Base-by-base conservation (phyloP, 2,329 filamentous ascomycete genomes). In the Capronia americana region DNA sequence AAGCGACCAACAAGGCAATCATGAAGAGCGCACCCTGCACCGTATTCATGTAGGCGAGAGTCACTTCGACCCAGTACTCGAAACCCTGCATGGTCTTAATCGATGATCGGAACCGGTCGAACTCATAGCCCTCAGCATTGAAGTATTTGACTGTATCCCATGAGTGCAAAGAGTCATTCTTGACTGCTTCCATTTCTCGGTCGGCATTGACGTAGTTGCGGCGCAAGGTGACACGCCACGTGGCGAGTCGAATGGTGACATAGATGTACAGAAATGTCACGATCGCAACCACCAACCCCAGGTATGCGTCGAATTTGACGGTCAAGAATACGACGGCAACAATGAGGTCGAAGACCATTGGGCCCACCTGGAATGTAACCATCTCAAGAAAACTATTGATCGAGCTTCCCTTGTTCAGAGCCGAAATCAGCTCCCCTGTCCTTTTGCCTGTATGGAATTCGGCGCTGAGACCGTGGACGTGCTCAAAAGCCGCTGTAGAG, bases 81-180 rank as follows among this genome's bases (percentile, higher is more conserved):
- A 91, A 90, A 48, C 80, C 81, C 75, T 94, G 92, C 77, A 89
- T 94, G 62, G 86, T 86, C 54, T 82, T 81, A 62, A 95, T 91
- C 28, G 91, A 90, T 53, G 84, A 79, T 55, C 88, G 85, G 74
- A 93, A 94, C 26, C 92, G 86, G 57, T 84, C 81, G 71, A 92
- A 93, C 74, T 95, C 92, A 74, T 91, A 93, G 1, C 86, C 83
- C 74, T 94, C 92, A 7, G 91, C 91, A 73, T 94, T 94, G 83
- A 95, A 95, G 74, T 94, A 94, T 76, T 94, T 95, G 76, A 94
- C 92, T 1, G 91, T 94, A 81, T 99, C 95, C 77, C 98, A 99
- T n/a, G 93, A 96, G 69, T 95, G 93, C 82, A 99, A 95, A 0
- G 95, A 98, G 78, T 99, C 95, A 76, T 97, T 98, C 80, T 98